These are phyloP conservation scores for Cicer judaicum DNA, from an alignment of 306 rosid genomes.

Conservation along the genomic window DNA sequence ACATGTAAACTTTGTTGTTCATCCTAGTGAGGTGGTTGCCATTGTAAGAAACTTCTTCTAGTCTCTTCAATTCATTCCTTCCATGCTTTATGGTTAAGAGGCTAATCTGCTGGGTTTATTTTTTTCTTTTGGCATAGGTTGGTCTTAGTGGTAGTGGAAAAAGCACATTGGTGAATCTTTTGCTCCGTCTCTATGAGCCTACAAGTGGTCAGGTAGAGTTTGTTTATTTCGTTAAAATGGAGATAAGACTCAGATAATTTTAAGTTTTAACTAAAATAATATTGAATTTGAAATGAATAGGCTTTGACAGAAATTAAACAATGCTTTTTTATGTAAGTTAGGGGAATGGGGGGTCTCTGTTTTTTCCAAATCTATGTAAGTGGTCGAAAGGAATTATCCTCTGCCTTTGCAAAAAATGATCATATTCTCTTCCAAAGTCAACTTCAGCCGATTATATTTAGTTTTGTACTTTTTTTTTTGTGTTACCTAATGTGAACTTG, in stretches of 20 bases:
- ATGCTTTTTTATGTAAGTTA: background rate
- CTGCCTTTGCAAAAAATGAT: background rate
- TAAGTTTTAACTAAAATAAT: slow-evolving; percentile 24
- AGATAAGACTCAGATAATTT: slow-evolving; percentile 1
- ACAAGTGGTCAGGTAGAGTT: slow-evolving; percentile 84
- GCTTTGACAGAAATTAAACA: background rate
- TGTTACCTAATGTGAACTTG: background rate
- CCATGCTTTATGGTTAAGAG: slow-evolving; percentile 37
- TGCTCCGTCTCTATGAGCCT: slow-evolving; percentile 96
- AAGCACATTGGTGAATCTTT: slow-evolving; percentile 93
- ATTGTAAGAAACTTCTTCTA: slow-evolving; percentile 66
- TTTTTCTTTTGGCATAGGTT: slow-evolving; percentile 59
- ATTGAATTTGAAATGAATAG: slow-evolving; percentile 19
- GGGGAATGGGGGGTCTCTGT: slow-evolving; percentile 2
- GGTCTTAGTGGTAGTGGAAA: slow-evolving; percentile 99
- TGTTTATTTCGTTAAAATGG: slow-evolving; percentile 29
- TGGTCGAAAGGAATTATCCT: slow-evolving; percentile 2
- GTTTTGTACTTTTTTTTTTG: background rate
- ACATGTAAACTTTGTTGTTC: slow-evolving; percentile 67
- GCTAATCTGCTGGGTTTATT: slow-evolving; percentile 37
- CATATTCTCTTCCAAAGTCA: slow-evolving; percentile 25
- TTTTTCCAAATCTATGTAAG: slow-evolving; percentile 22
- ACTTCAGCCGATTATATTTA: background rate
- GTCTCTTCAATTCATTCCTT: slow-evolving; percentile 40
- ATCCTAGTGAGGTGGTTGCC: slow-evolving; percentile 91